Evolutionary conservation across 2,329 filamentous ascomycete species (phyloP).

Genomic region (Monilinia fructicola): DNA sequence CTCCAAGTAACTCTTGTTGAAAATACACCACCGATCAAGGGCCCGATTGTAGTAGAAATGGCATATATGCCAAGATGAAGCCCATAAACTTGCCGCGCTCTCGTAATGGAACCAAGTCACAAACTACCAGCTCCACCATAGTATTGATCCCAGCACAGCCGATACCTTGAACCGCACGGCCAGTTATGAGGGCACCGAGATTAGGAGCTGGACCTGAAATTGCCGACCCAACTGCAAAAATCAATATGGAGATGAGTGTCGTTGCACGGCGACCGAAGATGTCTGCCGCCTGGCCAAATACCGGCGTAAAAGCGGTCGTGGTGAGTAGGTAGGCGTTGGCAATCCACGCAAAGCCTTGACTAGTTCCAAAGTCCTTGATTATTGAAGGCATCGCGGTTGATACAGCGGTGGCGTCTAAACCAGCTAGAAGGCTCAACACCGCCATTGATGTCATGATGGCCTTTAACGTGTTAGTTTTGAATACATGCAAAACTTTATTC

Average conservation of each 20-base stretch:
- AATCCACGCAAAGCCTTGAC: constrained; percentile 22
- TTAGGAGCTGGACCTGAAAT: constrained; percentile 50
- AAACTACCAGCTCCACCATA: constrained; percentile 50
- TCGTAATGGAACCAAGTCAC: constrained; percentile 51
- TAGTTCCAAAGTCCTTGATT: neutral
- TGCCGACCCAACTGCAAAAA: constrained; percentile 54
- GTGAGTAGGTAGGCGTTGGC: constrained; percentile 23
- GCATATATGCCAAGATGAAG: constrained; percentile 39
- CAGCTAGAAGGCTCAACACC: constrained; percentile 8
- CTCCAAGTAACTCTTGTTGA: constrained; percentile 45
- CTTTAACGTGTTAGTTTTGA: neutral
- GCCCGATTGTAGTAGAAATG: constrained; percentile 40
- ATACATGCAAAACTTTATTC: neutral
- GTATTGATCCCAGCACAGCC: constrained; percentile 49
- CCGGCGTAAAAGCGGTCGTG: constrained; percentile 21
- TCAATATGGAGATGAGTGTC: constrained; percentile 44
- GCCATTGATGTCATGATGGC: neutral
- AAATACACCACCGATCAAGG: constrained; percentile 45
- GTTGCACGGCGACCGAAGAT: constrained; percentile 52
- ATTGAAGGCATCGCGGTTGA: constrained; percentile 15
- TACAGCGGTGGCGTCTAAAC: constrained; percentile 2
- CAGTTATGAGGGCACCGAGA: constrained; percentile 50
- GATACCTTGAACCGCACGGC: constrained; percentile 38
- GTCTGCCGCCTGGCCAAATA: constrained; percentile 49
- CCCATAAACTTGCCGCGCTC: constrained; percentile 48